Evolutionary conservation across 768 basidiomycete genomes (phyloP).

Genomic region (Leccinum truebloodii): DNA sequence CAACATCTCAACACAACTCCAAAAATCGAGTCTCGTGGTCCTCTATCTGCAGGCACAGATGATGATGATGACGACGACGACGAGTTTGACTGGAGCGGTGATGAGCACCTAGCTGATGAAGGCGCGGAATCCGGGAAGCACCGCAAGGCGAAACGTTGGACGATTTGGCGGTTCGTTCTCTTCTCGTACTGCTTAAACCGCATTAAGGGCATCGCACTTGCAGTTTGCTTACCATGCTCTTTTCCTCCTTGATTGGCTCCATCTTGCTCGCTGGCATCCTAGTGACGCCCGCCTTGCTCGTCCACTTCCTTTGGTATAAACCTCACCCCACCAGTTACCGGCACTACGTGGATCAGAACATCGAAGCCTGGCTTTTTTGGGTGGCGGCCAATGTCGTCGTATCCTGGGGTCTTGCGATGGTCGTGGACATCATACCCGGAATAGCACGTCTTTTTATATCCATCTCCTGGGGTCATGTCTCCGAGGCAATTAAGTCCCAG

Average conservation of each 20-base stretch:
- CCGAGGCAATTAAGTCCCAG: constrained; percentile 62
- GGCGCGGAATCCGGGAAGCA: constrained; percentile 64
- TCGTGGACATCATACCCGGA: constrained; percentile 67
- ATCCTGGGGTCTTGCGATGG: constrained; percentile 77
- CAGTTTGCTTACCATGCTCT: constrained; percentile 61
- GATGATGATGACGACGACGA: constrained; percentile 57
- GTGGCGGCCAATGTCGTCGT: constrained; percentile 74
- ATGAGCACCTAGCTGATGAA: constrained; percentile 73
- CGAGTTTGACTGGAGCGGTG: constrained; percentile 77
- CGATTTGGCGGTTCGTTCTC: constrained; percentile 50
- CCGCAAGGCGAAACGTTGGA: constrained; percentile 47
- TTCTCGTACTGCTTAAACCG: background rate
- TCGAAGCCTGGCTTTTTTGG: constrained; percentile 83
- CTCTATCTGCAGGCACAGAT: constrained; percentile 55
- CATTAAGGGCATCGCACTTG: background rate
- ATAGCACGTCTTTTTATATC: constrained; percentile 53
- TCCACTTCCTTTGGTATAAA: constrained; percentile 73
- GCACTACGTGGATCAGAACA: constrained; percentile 60
- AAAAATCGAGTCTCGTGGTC: constrained; percentile 37
- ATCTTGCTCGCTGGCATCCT: constrained; percentile 62
- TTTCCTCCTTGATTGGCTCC: constrained; percentile 75
- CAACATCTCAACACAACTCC: constrained; percentile 28
- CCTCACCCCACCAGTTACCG: constrained; percentile 56
- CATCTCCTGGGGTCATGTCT: constrained; percentile 73
- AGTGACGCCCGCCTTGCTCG: constrained; percentile 58